Conservation (phyloP, 331 rosid species). For the Prunus yedoensis region DNA sequence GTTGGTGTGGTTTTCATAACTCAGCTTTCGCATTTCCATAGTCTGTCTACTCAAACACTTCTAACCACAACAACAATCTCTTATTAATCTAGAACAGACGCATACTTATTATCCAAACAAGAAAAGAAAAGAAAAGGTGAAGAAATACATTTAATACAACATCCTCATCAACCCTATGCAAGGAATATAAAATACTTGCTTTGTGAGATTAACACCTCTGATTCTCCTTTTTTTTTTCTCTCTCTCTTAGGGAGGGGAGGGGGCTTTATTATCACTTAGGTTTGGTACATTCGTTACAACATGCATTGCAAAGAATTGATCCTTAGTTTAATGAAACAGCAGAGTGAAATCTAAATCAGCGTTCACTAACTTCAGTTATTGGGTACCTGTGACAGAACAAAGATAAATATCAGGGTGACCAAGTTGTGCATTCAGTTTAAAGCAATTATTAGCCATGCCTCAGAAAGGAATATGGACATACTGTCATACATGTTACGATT, state of each 20-base stretch:
- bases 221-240: too few relatives aligned
- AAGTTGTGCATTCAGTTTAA: background rate
- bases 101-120: background rate
- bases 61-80: background rate
- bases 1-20: too few relatives aligned
- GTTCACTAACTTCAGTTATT: background rate
- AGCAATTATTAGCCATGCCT: background rate
- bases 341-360: background rate
- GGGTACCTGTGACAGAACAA: slow-evolving; percentile 19
- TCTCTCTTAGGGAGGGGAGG: background rate
- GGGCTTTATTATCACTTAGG: background rate
- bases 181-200: slow-evolving; percentile 15
- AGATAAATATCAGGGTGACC: background rate
- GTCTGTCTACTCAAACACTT: background rate
- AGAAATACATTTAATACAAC: slow-evolving; percentile 30
- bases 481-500: slow-evolving; percentile 14
- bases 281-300: slow-evolving; percentile 7
- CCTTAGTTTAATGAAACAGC: background rate
- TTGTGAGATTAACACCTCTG: slow-evolving; percentile 12
- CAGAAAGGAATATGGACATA: slow-evolving; percentile 3
- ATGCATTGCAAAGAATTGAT: slow-evolving; percentile 8
- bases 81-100: background rate
- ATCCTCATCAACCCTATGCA: slow-evolving; percentile 18
- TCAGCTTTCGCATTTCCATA: too few relatives aligned
- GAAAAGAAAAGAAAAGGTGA: background rate